Evolutionary conservation across 345 rosid genomes (phyloP).

Genomic region (Laguncularia racemosa): DNA sequence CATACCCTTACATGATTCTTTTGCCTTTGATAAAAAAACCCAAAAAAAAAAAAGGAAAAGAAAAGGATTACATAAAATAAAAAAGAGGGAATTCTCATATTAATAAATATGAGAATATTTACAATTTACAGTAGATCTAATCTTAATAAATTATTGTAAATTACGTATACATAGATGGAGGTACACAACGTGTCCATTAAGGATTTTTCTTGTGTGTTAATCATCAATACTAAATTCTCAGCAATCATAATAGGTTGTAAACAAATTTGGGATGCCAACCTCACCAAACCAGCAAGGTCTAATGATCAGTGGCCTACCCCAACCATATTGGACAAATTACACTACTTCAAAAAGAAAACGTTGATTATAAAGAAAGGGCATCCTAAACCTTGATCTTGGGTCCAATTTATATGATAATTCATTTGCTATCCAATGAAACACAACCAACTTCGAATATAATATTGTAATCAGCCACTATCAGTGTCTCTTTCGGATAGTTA

Average conservation of each 20-base stretch:
- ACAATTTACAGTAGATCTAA: too few relatives aligned
- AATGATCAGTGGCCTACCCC: constrained; percentile 38
- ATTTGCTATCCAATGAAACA: constrained; percentile 5
- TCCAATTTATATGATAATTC: not conserved
- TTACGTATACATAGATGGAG: too few relatives aligned
- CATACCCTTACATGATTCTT: too few relatives aligned
- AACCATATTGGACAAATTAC: constrained; percentile 17
- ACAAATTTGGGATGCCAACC: constrained; percentile 46
- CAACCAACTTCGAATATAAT: not conserved
- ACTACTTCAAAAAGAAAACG: not conserved
- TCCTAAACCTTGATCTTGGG: not conserved
- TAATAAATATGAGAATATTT: too few relatives aligned
- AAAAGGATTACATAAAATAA: too few relatives aligned
- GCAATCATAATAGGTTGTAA: not conserved
- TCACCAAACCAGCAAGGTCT: constrained; percentile 35
- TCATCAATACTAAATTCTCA: too few relatives aligned
- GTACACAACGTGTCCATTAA: too few relatives aligned
- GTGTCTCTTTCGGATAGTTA: constrained; percentile 8
- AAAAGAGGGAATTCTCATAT: too few relatives aligned
- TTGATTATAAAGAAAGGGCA: not conserved
- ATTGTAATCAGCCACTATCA: constrained; percentile 10
- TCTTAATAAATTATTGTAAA: too few relatives aligned
- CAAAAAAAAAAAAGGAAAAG: too few relatives aligned
- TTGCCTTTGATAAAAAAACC: too few relatives aligned
- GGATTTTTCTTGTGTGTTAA: too few relatives aligned